Evolutionary conservation across 306 rosid genomes (phyloP).

Genomic region (Neltuma alba): DNA sequence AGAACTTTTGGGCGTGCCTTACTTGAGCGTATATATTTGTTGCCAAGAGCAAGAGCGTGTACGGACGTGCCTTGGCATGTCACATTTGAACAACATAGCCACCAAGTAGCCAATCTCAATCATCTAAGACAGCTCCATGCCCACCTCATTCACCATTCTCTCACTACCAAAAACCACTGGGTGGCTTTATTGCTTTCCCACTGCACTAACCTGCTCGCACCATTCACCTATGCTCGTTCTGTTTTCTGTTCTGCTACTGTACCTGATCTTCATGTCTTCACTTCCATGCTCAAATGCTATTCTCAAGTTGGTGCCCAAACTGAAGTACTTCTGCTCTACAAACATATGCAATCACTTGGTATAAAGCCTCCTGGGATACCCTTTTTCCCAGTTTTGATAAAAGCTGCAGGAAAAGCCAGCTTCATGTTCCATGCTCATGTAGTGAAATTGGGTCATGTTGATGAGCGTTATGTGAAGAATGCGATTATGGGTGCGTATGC

Average conservation of each 20-base stretch:
- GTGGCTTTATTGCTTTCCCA: conserved; percentile 50
- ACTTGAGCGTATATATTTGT: neutral
- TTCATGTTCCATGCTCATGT: conserved; percentile 54
- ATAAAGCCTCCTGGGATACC: conserved; percentile 40
- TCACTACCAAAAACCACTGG: conserved; percentile 53
- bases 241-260: conserved; percentile 44
- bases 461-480: conserved; percentile 57
- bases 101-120: conserved; percentile 32
- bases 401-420: conserved; percentile 46
- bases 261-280: conserved; percentile 49
- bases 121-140: conserved; percentile 59
- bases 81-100: conserved; percentile 23
- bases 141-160: conserved; percentile 47
- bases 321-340: conserved; percentile 46
- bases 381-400: conserved; percentile 53
- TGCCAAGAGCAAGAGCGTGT: neutral
- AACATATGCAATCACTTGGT: conserved; percentile 36
- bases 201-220: conserved; percentile 66
- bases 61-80: conserved; percentile 25
- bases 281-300: conserved; percentile 59
- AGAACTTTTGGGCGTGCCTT: neutral
- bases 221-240: conserved; percentile 44
- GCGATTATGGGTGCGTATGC: conserved; percentile 47
- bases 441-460: conserved; percentile 45
- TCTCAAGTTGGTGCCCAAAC: conserved; percentile 37